phyloP scores from a whole-genome alignment of 1,284 basidiomycete genomes.

The Vanrija pseudolonga region DNA sequence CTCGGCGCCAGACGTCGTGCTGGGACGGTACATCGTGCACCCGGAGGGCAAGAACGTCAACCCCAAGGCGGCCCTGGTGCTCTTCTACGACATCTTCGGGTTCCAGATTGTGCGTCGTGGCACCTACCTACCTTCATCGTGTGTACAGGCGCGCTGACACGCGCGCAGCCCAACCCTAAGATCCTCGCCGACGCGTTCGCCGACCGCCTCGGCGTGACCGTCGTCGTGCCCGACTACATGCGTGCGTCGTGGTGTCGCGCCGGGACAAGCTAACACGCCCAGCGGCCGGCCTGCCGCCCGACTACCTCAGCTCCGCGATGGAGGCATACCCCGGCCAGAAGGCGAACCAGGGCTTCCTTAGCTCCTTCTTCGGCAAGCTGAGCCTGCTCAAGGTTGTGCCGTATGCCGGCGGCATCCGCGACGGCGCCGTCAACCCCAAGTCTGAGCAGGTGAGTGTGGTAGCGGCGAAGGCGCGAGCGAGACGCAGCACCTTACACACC shows the following conservation, averaged over 20 bases:
- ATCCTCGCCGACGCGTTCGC: slow-evolving; percentile 62
- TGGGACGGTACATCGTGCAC: slow-evolving; percentile 32
- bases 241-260: slow-evolving; percentile 14
- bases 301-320: slow-evolving; percentile 16
- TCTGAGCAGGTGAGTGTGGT: slow-evolving; percentile 9
- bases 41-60: slow-evolving; percentile 25
- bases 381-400: slow-evolving; percentile 11
- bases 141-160: not conserved
- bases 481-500: not conserved
- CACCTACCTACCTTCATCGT: no score
- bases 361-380: slow-evolving; percentile 4
- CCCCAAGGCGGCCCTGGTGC: slow-evolving; percentile 52
- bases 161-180: slow-evolving; percentile 55
- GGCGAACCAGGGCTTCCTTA: slow-evolving; percentile 10
- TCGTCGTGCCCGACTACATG: slow-evolving; percentile 55
- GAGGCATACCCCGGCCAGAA: slow-evolving; percentile 24
- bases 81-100: slow-evolving; percentile 62
- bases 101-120: slow-evolving; percentile 49
- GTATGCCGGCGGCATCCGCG: slow-evolving; percentile 8
- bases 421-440: not conserved
- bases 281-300: slow-evolving; percentile 21
- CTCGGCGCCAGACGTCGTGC: not conserved
- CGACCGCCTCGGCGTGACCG: slow-evolving; percentile 56
- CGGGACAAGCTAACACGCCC: not conserved
- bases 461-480: not conserved